Base-by-base conservation (phyloP, 805 yeast species). In the Starmera caribaea region DNA sequence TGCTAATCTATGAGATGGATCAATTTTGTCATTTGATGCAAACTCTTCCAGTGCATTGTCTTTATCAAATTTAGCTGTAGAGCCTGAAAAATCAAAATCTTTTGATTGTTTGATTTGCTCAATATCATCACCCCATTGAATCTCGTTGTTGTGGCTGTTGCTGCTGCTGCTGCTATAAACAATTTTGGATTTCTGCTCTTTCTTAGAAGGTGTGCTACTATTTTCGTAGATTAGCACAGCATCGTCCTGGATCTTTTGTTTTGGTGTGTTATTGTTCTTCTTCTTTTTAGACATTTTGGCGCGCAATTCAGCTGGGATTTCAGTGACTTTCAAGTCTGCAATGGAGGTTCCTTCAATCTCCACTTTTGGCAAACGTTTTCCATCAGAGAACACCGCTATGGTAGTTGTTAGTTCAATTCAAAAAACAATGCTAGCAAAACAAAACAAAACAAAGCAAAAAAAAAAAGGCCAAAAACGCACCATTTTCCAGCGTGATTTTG, bases 1-100 rank as follows among this genome's bases (percentile, higher is more conserved):
- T 6, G 84, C 95, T 35, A 86, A 66, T 47, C 95, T 68, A 34
- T 73, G 68, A 12, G 69, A 64, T 2, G 81, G 79, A 32, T 70
- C 74, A 14, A 76, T 67, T 15, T 66, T 69, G 54, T 88, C 96
- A 39, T 67, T 62, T 45, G 69, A 69, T 38, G 76, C 76, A 51
- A 89, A 71, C 54, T 86, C 87, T 37, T 81, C 83, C 58, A 89
- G 82, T 4, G 88, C 90, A 6, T 79, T 68, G 42, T 69, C 65
- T 58, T 89, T 89, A 58, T 89, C 92, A 53, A 89, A 89, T 66
- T 79, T 76, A 17, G 80, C 80, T 45, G 89, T 68, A 54, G 83
- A 85, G 12, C 85, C 79, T 40, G 76, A 85, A 59, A 89, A 89
- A 57, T 89, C 96, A 60, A 89, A 89, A 46, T 87, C 96, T 16